Evolutionary conservation across 768 basidiomycete species (phyloP).

Genomic region (Pulveroboletus sp.): DNA sequence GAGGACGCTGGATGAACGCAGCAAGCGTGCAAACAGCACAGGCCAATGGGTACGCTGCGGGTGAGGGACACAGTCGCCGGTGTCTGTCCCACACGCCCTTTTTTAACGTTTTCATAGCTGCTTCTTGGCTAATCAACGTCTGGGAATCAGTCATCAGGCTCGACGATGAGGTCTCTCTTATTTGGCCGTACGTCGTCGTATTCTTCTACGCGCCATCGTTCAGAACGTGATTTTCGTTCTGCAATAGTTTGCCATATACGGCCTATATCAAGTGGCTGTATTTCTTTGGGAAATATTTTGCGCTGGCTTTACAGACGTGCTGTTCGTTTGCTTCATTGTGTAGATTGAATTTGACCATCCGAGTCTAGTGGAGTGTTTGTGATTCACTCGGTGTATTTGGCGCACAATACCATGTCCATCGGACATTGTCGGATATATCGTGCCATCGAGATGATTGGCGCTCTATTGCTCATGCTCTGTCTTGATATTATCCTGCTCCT

Average conservation of each 20-base stretch:
- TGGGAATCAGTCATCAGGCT: constrained; percentile 21
- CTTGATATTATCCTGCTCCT: constrained; percentile 20
- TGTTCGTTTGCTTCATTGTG: neutral
- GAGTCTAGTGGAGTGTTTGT: constrained; percentile 5
- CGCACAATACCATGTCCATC: neutral
- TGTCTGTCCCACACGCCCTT: neutral
- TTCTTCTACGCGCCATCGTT: neutral
- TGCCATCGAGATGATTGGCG: constrained; percentile 8
- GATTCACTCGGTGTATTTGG: constrained; percentile 5
- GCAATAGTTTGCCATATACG: constrained; percentile 11
- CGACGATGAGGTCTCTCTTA: constrained; percentile 16
- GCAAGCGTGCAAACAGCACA: neutral
- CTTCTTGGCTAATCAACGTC: constrained; percentile 3
- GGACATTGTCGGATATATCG: constrained; percentile 12
- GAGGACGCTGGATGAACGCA: constrained; percentile 4
- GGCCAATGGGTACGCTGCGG: constrained; percentile 6
- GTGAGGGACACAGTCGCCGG: neutral
- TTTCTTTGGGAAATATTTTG: constrained; percentile 20
- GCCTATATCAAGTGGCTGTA: constrained; percentile 26
- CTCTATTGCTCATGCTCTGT: constrained; percentile 10
- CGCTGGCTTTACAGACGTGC: constrained; percentile 16
- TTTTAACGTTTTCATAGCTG: neutral
- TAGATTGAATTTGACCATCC: neutral
- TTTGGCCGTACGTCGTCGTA: constrained; percentile 21
- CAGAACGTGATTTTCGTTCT: neutral